Evolutionary conservation across 805 yeast species (phyloP).

Genomic region (Candida oleophila): DNA sequence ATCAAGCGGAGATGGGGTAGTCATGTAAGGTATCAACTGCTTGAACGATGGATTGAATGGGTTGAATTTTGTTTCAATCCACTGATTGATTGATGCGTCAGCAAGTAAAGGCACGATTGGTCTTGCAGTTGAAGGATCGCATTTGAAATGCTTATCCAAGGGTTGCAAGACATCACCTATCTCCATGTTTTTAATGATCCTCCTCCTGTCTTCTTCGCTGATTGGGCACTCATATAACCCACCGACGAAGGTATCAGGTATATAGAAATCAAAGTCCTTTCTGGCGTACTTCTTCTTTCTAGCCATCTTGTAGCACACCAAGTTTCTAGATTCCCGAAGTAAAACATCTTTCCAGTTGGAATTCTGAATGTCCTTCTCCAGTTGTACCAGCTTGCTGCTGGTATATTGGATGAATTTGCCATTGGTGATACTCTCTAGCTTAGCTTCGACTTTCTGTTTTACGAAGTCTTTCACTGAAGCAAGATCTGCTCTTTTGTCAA

Average conservation of each 20-base stretch:
- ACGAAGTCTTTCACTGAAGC: not conserved
- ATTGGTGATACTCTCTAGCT: constrained; percentile 15
- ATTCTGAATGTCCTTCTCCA: constrained; percentile 15
- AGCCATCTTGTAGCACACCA: constrained; percentile 54
- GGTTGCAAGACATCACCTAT: constrained; percentile 10
- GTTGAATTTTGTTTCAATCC: constrained; percentile 34
- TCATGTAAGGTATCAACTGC: constrained; percentile 57
- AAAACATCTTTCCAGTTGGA: constrained; percentile 19
- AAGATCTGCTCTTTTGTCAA: not conserved
- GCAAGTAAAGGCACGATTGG: constrained; percentile 62
- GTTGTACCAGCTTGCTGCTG: constrained; percentile 16
- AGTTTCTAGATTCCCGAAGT: constrained; percentile 23
- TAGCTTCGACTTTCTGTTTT: constrained; percentile 14
- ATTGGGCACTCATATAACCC: constrained; percentile 56
- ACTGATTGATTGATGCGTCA: constrained; percentile 48
- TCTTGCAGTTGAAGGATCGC: constrained; percentile 31
- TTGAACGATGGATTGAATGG: constrained; percentile 25
- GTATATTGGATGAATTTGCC: constrained; percentile 20
- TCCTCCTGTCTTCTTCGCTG: constrained; percentile 22
- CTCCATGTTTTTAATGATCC: constrained; percentile 16
- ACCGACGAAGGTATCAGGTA: constrained; percentile 63
- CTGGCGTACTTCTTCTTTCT: constrained; percentile 54
- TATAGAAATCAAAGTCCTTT: constrained; percentile 43
- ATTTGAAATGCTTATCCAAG: constrained; percentile 21
- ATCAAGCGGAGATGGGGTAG: constrained; percentile 46